Base-by-base conservation (phyloP, 495 filamentous ascomycete genomes). In the Astrothelium macrocarpum region DNA sequence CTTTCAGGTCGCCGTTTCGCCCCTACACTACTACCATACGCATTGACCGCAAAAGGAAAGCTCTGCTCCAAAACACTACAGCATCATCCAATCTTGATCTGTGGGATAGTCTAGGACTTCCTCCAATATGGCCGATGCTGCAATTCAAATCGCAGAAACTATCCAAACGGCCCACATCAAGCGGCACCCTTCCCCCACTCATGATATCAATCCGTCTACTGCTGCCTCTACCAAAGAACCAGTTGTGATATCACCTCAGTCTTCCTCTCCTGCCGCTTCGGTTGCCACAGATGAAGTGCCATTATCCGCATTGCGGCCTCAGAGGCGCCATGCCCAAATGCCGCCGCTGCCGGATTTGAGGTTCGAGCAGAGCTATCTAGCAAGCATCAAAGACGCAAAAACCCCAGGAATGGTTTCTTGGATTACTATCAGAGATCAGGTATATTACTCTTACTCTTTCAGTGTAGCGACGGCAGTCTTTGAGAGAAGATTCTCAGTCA, bases 281-380 rank as follows among this genome's bases (percentile, higher is more conserved):
- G 64, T 71, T 31, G 73, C 65, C 29, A 74, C 74, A 58, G 76
- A 76, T 64, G 76, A 78, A 46, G 74, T 78, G 39, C 76, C 76
- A 0, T 39, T 74, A 1, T 76, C 73, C 7, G 64, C 72, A 18
- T 61, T 79, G 29, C 65, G 68, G 29, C 75, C 77, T 1, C 34
- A 68, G 83, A 86, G 62, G 71, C 78, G 70, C 83, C 84, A 74
- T 67, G 65, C 73, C 58, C 78, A 63, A 11, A 83, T 96, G 63
- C 90, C 90, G 60, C 93, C 95, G 0, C 76, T 98, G 69, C 94
- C 94, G 1, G 94, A 98, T 75, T 76, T 98, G 67, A 81, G 94
- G 59, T 97, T 97, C 74, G 94, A 98, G 78, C 94, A 98, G 81
- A 95, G 91, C 77, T 97, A 97, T 71, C 79, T 98, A 45, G 86